Base-by-base conservation (phyloP, 148 eudicot species). In the Rhododendron kiyosumense region DNA sequence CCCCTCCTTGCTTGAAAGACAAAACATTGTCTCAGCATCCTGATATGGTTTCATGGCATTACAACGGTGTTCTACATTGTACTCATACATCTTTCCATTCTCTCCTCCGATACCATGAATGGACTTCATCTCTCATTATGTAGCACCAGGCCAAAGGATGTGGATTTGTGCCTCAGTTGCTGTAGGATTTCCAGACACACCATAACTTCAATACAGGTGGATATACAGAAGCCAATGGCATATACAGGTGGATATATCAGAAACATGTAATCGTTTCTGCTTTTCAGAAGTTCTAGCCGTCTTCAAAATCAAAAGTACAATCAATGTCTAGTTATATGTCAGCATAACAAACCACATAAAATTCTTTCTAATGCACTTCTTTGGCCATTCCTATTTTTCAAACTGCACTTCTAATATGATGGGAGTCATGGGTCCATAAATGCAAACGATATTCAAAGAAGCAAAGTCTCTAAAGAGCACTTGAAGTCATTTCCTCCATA, bases 131-230 rank as follows among this genome's bases (percentile, higher is more conserved):
- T 24, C 18, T 45, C 54, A 22, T 45, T 46, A 24, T 2, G 54
- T 52, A 78, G 28, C 54, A 46, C 57, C 20, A 46, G 32, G 20
- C 52, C 18, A 46, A 78, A n/a, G 13, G 81, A 46, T 78, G 30
- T n/a, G 26, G 20, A 46, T 28, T 45, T 78, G 57, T 24, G 34
- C 81, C 52, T 78, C 34, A 10, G 34, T 20, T 43, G 54, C 9
- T n/a, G 48, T 32, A 18, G 73, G 41, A 79, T 81, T 51, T 83
- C 82, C 63, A 83, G 69, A 85, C 46, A 67, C 51, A 57, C 22
- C 45, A 3, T 63, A 82, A 45, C 48, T 45, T 59, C 80, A 81
- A 78, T 77, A 84, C 79, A 41, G 45, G 8, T 41, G 45, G 7
- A 41, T 41, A 79, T 77, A 57, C 45, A 41, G 18, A n/a, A 73